Evolutionary conservation across 768 basidiomycete genomes (phyloP).

Genomic region (Phanerodontia chrysosporium): DNA sequence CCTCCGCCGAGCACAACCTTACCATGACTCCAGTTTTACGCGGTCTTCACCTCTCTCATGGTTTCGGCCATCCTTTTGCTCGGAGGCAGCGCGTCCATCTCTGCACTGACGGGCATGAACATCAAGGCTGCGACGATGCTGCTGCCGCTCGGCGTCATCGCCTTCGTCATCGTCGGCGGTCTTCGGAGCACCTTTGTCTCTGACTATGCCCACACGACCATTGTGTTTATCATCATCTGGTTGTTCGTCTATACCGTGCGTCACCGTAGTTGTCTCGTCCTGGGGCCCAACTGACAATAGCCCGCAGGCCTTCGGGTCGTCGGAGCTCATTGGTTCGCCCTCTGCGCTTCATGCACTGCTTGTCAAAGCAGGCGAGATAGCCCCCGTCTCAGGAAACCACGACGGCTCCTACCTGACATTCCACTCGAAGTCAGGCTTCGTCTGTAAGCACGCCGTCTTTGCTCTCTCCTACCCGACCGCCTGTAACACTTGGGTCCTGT

Average conservation of each 20-base stretch:
- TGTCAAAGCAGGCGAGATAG: constrained; percentile 37
- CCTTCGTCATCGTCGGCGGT: constrained; percentile 28
- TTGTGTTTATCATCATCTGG: constrained; percentile 27
- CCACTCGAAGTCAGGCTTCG: constrained; percentile 37
- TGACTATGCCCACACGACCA: constrained; percentile 25
- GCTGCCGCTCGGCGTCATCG: constrained; percentile 26
- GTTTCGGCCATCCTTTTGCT: constrained; percentile 19
- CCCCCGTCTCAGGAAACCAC: constrained; percentile 45
- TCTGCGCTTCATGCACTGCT: constrained; percentile 42
- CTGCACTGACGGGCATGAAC: constrained; percentile 27
- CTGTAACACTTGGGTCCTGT: too few species aligned
- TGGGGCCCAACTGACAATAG: constrained; percentile 20
- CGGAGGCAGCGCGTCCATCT: constrained; percentile 27
- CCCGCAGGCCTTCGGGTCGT: background rate
- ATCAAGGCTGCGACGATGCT: constrained; percentile 27
- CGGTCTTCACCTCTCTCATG: constrained; percentile 3
- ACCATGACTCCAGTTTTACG: background rate
- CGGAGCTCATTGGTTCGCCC: constrained; percentile 18
- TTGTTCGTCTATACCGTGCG: constrained; percentile 23
- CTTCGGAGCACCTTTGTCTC: constrained; percentile 27
- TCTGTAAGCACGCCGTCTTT: background rate
- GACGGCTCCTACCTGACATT: constrained; percentile 54
- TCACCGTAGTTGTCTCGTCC: constrained; percentile 18
- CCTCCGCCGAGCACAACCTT: background rate
- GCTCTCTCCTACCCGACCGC: too few species aligned